These are phyloP conservation scores for Cordyceps farinosa DNA, from an alignment of 2,329 filamentous ascomycete species.

Conservation along the genomic window DNA sequence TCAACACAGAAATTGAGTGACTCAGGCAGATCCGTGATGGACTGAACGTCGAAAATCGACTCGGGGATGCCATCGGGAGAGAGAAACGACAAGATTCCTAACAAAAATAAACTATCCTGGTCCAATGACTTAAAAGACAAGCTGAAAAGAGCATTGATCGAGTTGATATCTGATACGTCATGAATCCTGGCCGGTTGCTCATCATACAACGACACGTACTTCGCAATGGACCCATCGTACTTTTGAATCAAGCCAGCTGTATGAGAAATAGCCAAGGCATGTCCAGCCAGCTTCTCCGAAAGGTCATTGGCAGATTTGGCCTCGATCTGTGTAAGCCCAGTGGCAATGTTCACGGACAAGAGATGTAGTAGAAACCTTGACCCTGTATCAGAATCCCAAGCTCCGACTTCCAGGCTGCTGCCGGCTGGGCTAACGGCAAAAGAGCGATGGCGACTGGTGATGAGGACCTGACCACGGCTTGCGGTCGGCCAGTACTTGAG, in stretches of 20 bases:
- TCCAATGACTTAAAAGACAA: conserved; percentile 18
- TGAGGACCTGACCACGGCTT: conserved; percentile 14
- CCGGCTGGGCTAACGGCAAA: conserved; percentile 12
- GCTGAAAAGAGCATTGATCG: conserved; percentile 12
- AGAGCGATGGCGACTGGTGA: conserved; percentile 17
- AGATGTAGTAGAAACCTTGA: conserved; percentile 16
- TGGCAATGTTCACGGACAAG: background rate
- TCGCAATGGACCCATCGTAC: conserved; percentile 8
- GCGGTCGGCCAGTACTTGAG: conserved; percentile 16
- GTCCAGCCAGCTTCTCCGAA: conserved; percentile 16
- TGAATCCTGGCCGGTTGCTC: conserved; percentile 4
- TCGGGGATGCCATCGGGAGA: conserved; percentile 18
- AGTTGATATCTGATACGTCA: background rate
- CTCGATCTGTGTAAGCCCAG: background rate
- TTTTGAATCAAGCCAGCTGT: conserved; percentile 20
- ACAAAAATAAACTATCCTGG: background rate
- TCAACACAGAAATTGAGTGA: conserved; percentile 12
- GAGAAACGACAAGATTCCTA: conserved; percentile 14
- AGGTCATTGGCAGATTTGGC: background rate
- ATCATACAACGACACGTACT: too few species aligned
- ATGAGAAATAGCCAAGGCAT: conserved; percentile 16
- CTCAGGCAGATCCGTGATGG: background rate
- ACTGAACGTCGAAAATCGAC: conserved; percentile 10
- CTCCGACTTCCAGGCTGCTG: conserved; percentile 11
- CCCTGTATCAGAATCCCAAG: conserved; percentile 17